These are phyloP conservation scores for Hortaea sp. DNA, from an alignment of 2,329 filamentous ascomycete species.

Conservation along the genomic window DNA sequence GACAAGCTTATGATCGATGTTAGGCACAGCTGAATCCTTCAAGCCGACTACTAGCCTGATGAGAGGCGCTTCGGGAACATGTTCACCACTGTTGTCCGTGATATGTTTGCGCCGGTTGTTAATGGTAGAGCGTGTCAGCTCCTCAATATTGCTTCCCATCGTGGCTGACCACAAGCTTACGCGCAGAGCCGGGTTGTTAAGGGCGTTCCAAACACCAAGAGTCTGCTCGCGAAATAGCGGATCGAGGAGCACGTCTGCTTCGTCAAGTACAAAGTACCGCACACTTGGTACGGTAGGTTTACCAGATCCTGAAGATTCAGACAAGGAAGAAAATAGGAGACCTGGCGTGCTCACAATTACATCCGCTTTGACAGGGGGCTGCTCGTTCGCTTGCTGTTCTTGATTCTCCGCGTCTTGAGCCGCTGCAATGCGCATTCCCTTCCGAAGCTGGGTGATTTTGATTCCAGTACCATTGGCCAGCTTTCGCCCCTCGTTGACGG, in stretches of 20 bases:
- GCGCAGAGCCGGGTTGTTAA: slow-evolving; percentile 58
- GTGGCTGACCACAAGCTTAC: slow-evolving; percentile 91
- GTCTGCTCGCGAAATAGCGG: slow-evolving; percentile 85
- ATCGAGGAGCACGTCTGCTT: slow-evolving; percentile 90
- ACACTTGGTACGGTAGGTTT: slow-evolving; percentile 43
- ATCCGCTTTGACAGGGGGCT: slow-evolving; percentile 56
- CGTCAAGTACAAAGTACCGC: slow-evolving; percentile 70
- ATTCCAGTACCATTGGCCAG: slow-evolving; percentile 66
- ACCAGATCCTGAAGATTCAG: slow-evolving; percentile 30
- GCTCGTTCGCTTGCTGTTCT: slow-evolving; percentile 5
- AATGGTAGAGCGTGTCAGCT: slow-evolving; percentile 61
- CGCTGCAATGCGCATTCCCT: slow-evolving; percentile 58
- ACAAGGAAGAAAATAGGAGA: slow-evolving; percentile 64
- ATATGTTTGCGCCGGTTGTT: slow-evolving; percentile 34
- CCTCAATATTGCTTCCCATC: slow-evolving; percentile 88
- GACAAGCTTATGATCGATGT: slow-evolving; percentile 76
- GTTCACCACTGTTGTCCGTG: slow-evolving; percentile 6
- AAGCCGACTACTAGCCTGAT: slow-evolving; percentile 87
- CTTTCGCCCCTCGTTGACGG: slow-evolving; percentile 66
- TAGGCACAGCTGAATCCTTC: slow-evolving; percentile 91
- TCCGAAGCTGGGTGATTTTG: slow-evolving; percentile 71
- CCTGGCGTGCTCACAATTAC: slow-evolving; percentile 74
- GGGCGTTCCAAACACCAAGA: slow-evolving; percentile 70
- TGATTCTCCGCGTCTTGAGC: slow-evolving; percentile 31
- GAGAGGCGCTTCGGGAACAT: slow-evolving; percentile 37